phyloP scores from a whole-genome alignment of 1,284 basidiomycete species.

The Amylostereum chailletii region DNA sequence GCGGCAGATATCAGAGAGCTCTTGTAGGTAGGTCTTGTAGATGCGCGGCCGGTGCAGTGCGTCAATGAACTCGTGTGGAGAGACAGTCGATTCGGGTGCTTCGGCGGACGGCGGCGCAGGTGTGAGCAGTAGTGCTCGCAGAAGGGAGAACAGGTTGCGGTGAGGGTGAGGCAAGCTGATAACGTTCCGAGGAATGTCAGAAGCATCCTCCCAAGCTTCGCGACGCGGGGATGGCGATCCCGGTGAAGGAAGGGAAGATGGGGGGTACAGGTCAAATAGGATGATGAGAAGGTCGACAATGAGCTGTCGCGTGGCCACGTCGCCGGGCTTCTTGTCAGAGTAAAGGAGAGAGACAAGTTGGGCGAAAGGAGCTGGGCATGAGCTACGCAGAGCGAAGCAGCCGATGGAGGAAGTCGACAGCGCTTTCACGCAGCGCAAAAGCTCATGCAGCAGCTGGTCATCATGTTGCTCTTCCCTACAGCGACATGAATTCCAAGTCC shows the following conservation, averaged over 20 bases:
- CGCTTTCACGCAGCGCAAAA: constrained; percentile 91
- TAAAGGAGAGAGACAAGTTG: constrained; percentile 81
- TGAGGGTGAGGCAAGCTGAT: constrained; percentile 66
- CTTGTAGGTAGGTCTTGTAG: constrained; percentile 87
- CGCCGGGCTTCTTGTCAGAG: constrained; percentile 96
- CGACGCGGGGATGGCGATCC: constrained; percentile 29
- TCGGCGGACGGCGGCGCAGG: constrained; percentile 68
- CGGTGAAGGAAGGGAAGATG: constrained; percentile 50
- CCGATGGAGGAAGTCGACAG: constrained; percentile 85
- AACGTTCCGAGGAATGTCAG: constrained; percentile 32
- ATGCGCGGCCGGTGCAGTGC: constrained; percentile 75
- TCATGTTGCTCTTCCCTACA: constrained; percentile 94
- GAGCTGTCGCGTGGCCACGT: constrained; percentile 82
- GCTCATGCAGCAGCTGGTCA: constrained; percentile 87
- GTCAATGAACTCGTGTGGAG: constrained; percentile 86
- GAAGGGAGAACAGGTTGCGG: constrained; percentile 58
- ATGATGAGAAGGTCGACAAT: constrained; percentile 81
- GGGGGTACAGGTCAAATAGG: constrained; percentile 78
- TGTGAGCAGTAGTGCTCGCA: constrained; percentile 64
- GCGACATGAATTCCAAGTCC: background rate
- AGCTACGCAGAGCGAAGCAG: constrained; percentile 73
- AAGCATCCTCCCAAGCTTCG: constrained; percentile 44
- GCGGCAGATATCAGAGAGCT: constrained; percentile 82
- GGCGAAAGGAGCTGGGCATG: constrained; percentile 79
- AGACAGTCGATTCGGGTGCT: constrained; percentile 51